Conservation (phyloP, 345 rosid genomes). For the Salix udensis region DNA sequence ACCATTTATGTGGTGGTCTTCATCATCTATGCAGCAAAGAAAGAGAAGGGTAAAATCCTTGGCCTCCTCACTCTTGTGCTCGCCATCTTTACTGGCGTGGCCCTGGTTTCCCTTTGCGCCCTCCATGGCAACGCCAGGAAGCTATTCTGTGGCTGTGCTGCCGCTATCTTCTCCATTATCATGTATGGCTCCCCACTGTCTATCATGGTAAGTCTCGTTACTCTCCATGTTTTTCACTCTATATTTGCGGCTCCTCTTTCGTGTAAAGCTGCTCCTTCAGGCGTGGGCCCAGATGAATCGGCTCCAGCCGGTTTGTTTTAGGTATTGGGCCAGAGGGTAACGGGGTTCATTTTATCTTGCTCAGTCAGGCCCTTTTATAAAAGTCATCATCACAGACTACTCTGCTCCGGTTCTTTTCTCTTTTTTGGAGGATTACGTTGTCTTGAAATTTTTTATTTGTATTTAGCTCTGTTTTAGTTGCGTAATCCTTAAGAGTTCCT, state of each 20-base stretch:
- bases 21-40: constrained; percentile 60
- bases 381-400: too few relatives aligned
- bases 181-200: constrained; percentile 98
- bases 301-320: too few relatives aligned
- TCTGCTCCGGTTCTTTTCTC: too few relatives aligned
- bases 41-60: constrained; percentile 66
- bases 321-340: too few relatives aligned
- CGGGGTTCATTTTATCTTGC: too few relatives aligned
- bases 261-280: too few relatives aligned
- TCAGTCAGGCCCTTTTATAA: too few relatives aligned
- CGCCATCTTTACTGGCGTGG: constrained; percentile 51
- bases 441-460: too few relatives aligned
- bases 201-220: constrained; percentile 59
- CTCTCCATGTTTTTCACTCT: not conserved
- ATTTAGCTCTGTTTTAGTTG: too few relatives aligned
- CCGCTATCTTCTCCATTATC: constrained; percentile 81
- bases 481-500: too few relatives aligned
- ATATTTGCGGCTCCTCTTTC: not conserved
- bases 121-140: constrained; percentile 64
- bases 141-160: constrained; percentile 77
- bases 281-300: too few relatives aligned
- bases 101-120: constrained; percentile 60
- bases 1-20: constrained; percentile 59
- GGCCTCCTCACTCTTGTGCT: constrained; percentile 55
- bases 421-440: too few relatives aligned